Conservation (phyloP, 2,329 filamentous ascomycete genomes). For the Atkinsonella hypoxylon region DNA sequence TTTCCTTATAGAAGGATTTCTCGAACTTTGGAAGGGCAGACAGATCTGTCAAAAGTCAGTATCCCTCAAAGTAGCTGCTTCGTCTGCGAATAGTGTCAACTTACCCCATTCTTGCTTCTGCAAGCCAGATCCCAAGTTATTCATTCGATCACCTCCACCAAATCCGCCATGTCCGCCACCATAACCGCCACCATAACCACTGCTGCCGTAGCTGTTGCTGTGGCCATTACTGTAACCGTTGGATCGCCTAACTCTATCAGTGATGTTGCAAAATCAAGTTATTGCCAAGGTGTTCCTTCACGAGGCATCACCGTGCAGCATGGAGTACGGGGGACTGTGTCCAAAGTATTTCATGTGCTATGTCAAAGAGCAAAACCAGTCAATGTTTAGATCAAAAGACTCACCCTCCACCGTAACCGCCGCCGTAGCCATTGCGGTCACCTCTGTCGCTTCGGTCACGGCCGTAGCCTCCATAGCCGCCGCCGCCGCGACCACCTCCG, state of each 20-base stretch:
- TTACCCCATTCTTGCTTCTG: constrained; percentile 83
- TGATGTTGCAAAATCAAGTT: background rate
- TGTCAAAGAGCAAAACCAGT: background rate
- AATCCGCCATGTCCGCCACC: constrained; percentile 30
- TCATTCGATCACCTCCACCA: constrained; percentile 87
- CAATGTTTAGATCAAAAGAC: constrained; percentile 10
- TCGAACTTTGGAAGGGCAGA: constrained; percentile 84
- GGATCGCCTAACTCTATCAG: constrained; percentile 36
- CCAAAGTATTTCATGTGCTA: background rate
- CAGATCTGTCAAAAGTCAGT: constrained; percentile 46
- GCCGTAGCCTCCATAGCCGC: constrained; percentile 25
- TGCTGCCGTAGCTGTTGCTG: constrained; percentile 23
- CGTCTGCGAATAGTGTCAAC: constrained; percentile 20
- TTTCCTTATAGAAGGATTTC: constrained; percentile 98
- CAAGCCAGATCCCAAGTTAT: constrained; percentile 72
- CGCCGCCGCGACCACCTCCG: constrained; percentile 23
- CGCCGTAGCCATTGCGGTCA: constrained; percentile 28
- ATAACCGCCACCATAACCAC: constrained; percentile 24
- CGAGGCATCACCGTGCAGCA: background rate
- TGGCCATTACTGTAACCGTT: constrained; percentile 20
- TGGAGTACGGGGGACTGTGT: background rate
- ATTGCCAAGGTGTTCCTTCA: background rate
- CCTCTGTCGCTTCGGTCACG: constrained; percentile 35
- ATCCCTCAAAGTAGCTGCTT: background rate
- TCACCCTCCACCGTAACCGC: constrained; percentile 26